A percentile compares a stretch with the other conserved stretches of the same genome.
Evolutionary conservation across 257 asterid genomes (phyloP).

Genomic region (Verbascum thapsus): DNA sequence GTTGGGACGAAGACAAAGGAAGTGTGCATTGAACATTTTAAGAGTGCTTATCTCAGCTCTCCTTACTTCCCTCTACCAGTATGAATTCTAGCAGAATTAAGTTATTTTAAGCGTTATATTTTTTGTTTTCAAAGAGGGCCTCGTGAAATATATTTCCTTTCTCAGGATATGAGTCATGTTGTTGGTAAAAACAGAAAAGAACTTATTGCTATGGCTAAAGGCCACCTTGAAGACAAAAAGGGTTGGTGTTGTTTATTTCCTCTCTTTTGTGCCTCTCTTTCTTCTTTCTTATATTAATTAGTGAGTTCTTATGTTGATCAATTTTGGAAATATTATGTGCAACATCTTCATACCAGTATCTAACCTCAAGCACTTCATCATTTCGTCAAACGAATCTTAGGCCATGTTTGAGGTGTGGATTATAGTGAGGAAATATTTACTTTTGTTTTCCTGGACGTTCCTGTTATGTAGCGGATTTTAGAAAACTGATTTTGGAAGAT

Average conservation of each 20-base stretch:
- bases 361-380: constrained; percentile 11
- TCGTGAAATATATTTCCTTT: constrained; percentile 25
- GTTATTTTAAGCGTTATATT: constrained; percentile 11
- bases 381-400: neutral
- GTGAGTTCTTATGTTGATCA: constrained; percentile 10
- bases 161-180: constrained; percentile 82
- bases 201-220: constrained; percentile 84
- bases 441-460: too few species aligned
- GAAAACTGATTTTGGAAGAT: too few species aligned
- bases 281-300: constrained; percentile 13
- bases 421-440: too few species aligned
- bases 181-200: constrained; percentile 76
- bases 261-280: neutral
- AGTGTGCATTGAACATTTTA: constrained; percentile 71
- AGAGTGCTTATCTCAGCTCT: constrained; percentile 68
- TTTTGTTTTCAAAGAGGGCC: constrained; percentile 16
- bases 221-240: constrained; percentile 61
- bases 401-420: neutral
- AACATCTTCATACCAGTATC: neutral
- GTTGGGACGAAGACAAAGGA: constrained; percentile 85
- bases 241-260: constrained; percentile 44
- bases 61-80: constrained; percentile 93
- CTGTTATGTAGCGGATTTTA: too few species aligned
- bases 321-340: neutral
- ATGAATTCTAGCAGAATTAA: constrained; percentile 32